Base-by-base conservation (phyloP, 108 stramenopile species). In the Nitzschia palea region DNA sequence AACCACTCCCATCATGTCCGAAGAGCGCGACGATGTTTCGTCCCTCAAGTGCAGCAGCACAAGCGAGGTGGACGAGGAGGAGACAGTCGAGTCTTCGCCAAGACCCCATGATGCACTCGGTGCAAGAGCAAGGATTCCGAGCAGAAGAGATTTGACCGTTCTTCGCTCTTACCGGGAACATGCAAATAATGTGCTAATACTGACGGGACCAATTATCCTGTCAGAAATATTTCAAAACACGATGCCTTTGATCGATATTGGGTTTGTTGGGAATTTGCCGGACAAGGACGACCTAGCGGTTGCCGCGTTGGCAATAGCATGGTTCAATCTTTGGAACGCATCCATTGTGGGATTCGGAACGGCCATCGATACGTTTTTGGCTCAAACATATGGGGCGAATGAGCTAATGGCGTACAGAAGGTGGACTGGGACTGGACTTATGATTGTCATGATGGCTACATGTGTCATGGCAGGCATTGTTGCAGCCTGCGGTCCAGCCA, bases 251-350 rank as follows among this genome's bases (percentile, higher is more conserved):
- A 50, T 74, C n/a, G 76, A 78, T 37, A 32, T 71, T 37, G 70
- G 57, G 0, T 80, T 80, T 48, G 73, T 75, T 36, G 79, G 80
- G 15, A 55, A 73, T 36, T 57, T 80, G 6, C 57, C 57, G 20
- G 62, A 57, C 17, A 80, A 73, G 35, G 48, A 80, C 54, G 80
- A 80, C 25, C 51, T 80, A 17, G 80, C 76, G 9, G 63, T 67
- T 5, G 72, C 72, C 12, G 76, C 80, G 2, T 50, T 80, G 23
- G 80, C 80, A 14, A 80, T 67, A 4, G 76, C 65, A 1, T 80
- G 80, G 80, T 80, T 77, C 67, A 73, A 80, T 43, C 42, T 80
- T 27, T 80, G 76, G 76, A 77, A 80, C 42, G 28, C 67, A 2
- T 36, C 72, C 30, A 80, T 77, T 71, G 47, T 65, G 26, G 80